A percentile compares a stretch with the other conserved stretches of the same genome.
These are phyloP conservation scores for Plasmodium gaboni DNA, from an alignment of 169 alveolate genomes.

Conservation along the genomic window DNA sequence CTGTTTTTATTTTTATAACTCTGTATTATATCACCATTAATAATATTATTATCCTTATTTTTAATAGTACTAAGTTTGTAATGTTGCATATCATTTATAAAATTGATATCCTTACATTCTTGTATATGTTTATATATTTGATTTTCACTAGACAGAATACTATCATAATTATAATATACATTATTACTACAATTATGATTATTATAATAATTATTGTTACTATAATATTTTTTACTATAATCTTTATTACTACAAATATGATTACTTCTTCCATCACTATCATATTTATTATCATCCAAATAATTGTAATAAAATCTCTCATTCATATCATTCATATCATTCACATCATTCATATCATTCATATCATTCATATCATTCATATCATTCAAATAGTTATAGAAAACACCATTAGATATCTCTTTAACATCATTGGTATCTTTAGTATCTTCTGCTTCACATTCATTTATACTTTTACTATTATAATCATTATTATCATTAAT, in stretches of 20 bases:
- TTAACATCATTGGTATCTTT: neutral
- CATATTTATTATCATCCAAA: neutral
- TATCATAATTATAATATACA: no score
- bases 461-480: neutral
- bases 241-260: neutral
- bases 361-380: neutral
- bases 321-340: neutral
- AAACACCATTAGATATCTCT: neutral
- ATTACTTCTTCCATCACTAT: neutral
- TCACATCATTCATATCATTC: neutral
- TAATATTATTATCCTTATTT: no score
- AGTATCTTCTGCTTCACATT: neutral
- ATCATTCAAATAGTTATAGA: neutral
- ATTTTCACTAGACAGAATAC: no score
- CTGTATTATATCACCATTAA: no score
- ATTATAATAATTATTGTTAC: no score
- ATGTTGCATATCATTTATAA: no score
- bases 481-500: neutral
- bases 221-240: no score
- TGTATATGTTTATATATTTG: no score
- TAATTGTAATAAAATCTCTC: neutral
- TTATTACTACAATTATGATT: no score
- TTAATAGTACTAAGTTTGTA: no score
- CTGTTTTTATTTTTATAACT: no score
- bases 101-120: no score